Base-by-base conservation (phyloP, 768 basidiomycete genomes). In the Mycena pura region DNA sequence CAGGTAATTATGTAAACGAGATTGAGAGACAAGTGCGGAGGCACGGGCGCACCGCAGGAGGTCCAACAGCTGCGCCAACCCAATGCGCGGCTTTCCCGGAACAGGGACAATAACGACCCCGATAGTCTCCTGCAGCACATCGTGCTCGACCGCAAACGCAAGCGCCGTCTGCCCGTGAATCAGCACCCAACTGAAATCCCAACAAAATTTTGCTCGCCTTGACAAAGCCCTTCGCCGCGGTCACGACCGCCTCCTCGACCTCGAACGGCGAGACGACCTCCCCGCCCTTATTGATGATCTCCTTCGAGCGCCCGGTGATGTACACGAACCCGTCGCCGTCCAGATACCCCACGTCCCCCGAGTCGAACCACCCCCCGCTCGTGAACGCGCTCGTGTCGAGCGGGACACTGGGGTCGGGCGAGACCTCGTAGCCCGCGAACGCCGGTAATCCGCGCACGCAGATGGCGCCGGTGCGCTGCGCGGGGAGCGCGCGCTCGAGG, bases 181-280 rank as follows among this genome's bases (percentile, higher is more conserved):
- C 40, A n/a, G n/a, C n/a, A n/a, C n/a, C n/a, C n/a, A n/a, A n/a
- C n/a, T n/a, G n/a, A n/a, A n/a, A n/a, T n/a, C n/a, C n/a, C n/a
- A n/a, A n/a, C n/a, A n/a, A 29, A 56, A 43, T 24, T 46, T 15
- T 9, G 9, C 41, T 10, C 19, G 77, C 78, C 71, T 76, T 77
- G 36, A 81, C 79, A 32, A 69, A 67, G 36, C 73, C 75, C 66
- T 75, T 78, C 6, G 79, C 79, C 9, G 75, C 76, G 21, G 70
- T 75, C 39, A 74, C 69, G 43, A 87, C 72, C 6, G 85, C 85
- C 52, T 84, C 81, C 70, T 87, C 86, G 29, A 87, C 73, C 70
- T 87, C 84, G 57, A 86, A 81, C 0, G 86, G 86, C 4, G 82
- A 84, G 41, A 86, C 80, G 55, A 86, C 84, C 71, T 86, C 84